Percentiles rank a stretch among this genome's conserved stretches.
Evolutionary conservation across 768 basidiomycete species (phyloP).

Genomic region (Suillus clintonianus): DNA sequence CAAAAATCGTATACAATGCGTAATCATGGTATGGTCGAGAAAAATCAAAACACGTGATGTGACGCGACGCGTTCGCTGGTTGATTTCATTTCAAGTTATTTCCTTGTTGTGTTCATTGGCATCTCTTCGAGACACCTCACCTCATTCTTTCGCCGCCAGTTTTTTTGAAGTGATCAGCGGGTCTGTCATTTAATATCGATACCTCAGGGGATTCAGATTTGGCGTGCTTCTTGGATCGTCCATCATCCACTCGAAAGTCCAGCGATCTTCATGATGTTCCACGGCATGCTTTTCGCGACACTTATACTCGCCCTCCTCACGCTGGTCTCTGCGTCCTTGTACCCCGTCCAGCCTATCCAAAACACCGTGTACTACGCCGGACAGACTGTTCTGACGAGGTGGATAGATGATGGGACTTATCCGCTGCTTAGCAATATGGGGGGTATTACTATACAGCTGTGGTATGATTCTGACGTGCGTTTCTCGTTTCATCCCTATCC

Average conservation of each 20-base stretch:
- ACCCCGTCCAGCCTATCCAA: constrained; percentile 51
- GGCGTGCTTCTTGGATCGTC: neutral
- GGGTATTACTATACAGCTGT: constrained; percentile 47
- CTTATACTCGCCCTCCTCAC: constrained; percentile 9
- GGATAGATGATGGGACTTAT: constrained; percentile 48
- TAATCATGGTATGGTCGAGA: neutral
- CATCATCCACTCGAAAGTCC: neutral
- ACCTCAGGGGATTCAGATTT: neutral
- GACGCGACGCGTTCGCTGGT: neutral
- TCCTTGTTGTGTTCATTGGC: neutral
- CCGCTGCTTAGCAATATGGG: constrained; percentile 48
- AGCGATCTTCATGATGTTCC: neutral
- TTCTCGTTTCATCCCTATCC: too few species aligned
- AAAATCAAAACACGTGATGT: constrained; percentile 7
- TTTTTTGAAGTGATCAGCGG: constrained; percentile 21
- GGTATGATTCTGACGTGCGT: constrained; percentile 44
- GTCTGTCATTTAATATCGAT: constrained; percentile 20
- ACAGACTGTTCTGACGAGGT: constrained; percentile 41
- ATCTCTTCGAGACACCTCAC: neutral
- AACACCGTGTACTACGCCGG: constrained; percentile 48
- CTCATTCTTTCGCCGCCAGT: constrained; percentile 4
- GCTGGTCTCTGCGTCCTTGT: constrained; percentile 39
- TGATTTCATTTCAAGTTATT: neutral
- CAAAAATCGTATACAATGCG: neutral
- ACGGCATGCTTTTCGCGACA: constrained; percentile 5